phyloP scores from a whole-genome alignment of 495 filamentous ascomycete species.

The Penicillium canescens region DNA sequence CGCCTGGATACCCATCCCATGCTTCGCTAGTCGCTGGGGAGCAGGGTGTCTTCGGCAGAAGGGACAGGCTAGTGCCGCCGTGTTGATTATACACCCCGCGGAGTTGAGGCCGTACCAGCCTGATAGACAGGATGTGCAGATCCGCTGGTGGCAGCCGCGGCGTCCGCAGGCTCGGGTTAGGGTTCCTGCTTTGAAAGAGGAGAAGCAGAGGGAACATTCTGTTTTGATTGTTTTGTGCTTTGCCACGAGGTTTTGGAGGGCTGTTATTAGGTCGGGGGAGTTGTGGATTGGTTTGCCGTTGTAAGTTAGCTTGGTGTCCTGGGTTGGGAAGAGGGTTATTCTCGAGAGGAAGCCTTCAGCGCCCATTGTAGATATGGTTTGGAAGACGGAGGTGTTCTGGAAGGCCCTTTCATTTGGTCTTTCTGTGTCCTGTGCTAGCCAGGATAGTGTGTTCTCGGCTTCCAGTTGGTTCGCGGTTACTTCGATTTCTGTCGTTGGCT shows the following conservation, averaged over 20 bases:
- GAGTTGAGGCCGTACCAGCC: conserved; percentile 27
- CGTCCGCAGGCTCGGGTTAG: conserved; percentile 29
- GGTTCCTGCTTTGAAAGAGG: conserved; percentile 16
- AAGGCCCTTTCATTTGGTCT: conserved; percentile 30
- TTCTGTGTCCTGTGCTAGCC: conserved; percentile 38
- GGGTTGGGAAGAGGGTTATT: conserved; percentile 35
- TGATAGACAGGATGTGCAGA: conserved; percentile 22
- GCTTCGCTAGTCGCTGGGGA: conserved; percentile 26
- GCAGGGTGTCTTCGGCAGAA: conserved; percentile 42
- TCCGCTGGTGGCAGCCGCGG: conserved; percentile 21
- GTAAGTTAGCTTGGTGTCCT: conserved; percentile 16
- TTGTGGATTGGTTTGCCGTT: conserved; percentile 44
- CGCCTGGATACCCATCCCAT: conserved; percentile 15
- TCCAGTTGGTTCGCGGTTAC: conserved; percentile 29
- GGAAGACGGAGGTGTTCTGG: conserved; percentile 36
- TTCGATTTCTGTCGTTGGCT: conserved; percentile 28
- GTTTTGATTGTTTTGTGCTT: conserved; percentile 29
- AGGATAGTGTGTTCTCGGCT: conserved; percentile 34
- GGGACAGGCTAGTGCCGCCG: conserved; percentile 40
- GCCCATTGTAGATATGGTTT: conserved; percentile 32
- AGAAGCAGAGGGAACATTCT: conserved; percentile 44
- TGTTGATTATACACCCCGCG: conserved; percentile 37
- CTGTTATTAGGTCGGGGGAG: conserved; percentile 21
- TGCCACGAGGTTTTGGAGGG: conserved; percentile 32
- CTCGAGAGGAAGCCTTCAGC: conserved; percentile 26